Conservation (phyloP, 1,284 basidiomycete genomes). For the Ganoderma sp. region DNA sequence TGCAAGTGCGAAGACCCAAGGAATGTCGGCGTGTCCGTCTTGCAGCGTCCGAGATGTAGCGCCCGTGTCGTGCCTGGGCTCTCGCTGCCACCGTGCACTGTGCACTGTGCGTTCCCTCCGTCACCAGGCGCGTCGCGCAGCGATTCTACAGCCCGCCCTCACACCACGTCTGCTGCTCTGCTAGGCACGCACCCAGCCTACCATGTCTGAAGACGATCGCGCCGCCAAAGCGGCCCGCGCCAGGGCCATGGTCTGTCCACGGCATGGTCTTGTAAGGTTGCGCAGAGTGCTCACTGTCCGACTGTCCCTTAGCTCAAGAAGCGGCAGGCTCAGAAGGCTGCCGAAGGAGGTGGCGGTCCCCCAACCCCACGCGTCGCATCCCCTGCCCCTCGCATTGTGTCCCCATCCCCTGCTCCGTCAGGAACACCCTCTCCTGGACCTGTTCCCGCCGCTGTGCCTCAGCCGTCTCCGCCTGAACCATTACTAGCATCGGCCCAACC, state of each 20-base stretch:
- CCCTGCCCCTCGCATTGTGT: slow-evolving; percentile 38
- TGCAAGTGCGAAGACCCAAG: not conserved
- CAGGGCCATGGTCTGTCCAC: slow-evolving; percentile 68
- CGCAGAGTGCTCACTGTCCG: slow-evolving; percentile 21
- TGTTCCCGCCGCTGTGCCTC: slow-evolving; percentile 21
- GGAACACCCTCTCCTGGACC: slow-evolving; percentile 53
- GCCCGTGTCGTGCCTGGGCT: slow-evolving; percentile 11
- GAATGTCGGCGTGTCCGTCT: slow-evolving; percentile 6
- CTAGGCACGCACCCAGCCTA: not conserved
- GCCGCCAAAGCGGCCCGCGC: slow-evolving; percentile 80
- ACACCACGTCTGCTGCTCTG: not conserved
- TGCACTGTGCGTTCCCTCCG: not conserved
- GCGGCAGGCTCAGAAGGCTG: slow-evolving; percentile 71
- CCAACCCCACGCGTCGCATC: slow-evolving; percentile 40
- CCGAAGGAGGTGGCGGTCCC: slow-evolving; percentile 38
- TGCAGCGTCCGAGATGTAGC: slow-evolving; percentile 20
- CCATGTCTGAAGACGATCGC: slow-evolving; percentile 74
- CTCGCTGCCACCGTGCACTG: not conserved
- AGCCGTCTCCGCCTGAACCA: slow-evolving; percentile 50
- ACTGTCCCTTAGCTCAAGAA: slow-evolving; percentile 60
- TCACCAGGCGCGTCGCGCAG: not conserved
- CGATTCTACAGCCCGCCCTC: slow-evolving; percentile 6
- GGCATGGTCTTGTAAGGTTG: slow-evolving; percentile 19
- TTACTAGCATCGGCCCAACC: slow-evolving; percentile 33
- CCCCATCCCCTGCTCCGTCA: slow-evolving; percentile 53